Evolutionary conservation across 495 filamentous ascomycete species (phyloP).

Genomic region (Xylaria bambusicola): DNA sequence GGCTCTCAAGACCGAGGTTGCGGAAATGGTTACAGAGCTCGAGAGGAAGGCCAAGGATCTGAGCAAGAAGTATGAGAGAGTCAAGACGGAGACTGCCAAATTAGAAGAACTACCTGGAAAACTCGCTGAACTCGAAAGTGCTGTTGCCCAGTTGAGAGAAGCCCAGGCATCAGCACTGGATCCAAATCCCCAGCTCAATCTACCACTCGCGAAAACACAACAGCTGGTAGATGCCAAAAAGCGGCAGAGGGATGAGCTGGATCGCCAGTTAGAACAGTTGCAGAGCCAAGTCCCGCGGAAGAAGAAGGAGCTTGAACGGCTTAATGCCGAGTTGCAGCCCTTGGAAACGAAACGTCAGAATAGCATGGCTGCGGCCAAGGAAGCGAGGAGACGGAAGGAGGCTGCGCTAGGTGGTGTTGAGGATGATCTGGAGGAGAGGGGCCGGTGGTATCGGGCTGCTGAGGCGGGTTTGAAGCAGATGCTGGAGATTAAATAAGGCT

Average conservation of each 20-base stretch:
- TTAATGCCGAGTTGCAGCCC: constrained; percentile 69
- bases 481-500: constrained; percentile 44
- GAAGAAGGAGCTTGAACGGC: constrained; percentile 67
- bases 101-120: constrained; percentile 63
- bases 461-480: constrained; percentile 69
- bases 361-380: constrained; percentile 67
- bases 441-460: constrained; percentile 76
- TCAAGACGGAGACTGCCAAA: constrained; percentile 61
- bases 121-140: constrained; percentile 62
- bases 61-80: constrained; percentile 56
- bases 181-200: constrained; percentile 45
- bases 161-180: constrained; percentile 32
- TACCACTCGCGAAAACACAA: constrained; percentile 63
- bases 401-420: constrained; percentile 63
- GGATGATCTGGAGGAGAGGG: constrained; percentile 80
- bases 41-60: constrained; percentile 68
- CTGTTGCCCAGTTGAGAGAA: constrained; percentile 56
- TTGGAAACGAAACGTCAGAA: constrained; percentile 72
- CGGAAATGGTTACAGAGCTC: constrained; percentile 68
- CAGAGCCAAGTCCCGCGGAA: constrained; percentile 68
- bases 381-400: constrained; percentile 78
- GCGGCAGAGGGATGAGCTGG: constrained; percentile 62
- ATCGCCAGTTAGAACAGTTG: constrained; percentile 67
- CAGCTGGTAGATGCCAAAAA: constrained; percentile 60
- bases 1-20: constrained; percentile 75